These are phyloP conservation scores for Mortierella hygrophila DNA, from an alignment of 192 early-diverging fungal genomes.

Conservation along the genomic window DNA sequence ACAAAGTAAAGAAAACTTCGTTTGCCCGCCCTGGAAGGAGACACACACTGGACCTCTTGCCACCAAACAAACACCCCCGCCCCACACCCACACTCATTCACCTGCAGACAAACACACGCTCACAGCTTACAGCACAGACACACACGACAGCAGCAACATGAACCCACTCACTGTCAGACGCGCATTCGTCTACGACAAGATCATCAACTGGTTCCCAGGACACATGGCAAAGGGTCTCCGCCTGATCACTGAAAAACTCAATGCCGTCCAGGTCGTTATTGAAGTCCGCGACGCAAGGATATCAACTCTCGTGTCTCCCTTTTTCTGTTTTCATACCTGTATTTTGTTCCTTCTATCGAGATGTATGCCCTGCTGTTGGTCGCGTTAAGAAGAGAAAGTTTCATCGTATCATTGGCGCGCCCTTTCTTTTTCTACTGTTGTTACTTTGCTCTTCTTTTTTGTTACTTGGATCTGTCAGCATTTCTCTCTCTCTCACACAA, in stretches of 20 bases:
- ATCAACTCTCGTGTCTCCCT: conserved; percentile 45
- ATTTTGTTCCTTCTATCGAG: not conserved
- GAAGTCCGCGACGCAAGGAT: conserved; percentile 94
- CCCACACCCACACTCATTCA: not conserved
- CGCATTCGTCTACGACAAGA: conserved; percentile 67
- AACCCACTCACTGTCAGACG: conserved; percentile 38
- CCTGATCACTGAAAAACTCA: conserved; percentile 78
- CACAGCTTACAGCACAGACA: not conserved
- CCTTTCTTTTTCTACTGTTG: not conserved
- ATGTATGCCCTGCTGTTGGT: not conserved
- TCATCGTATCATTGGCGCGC: not conserved
- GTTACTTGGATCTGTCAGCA: not conserved
- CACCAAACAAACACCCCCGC: not conserved
- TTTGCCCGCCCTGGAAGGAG: not conserved
- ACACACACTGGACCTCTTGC: not conserved
- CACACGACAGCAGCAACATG: conserved; percentile 13
- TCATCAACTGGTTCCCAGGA: conserved; percentile 90
- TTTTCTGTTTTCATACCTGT: not conserved
- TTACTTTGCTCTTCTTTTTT: not conserved
- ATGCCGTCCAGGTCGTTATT: conserved; percentile 85
- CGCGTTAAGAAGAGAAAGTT: not conserved
- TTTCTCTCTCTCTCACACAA: conserved; percentile 3
- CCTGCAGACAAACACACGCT: not conserved
- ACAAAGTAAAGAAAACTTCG: not conserved
- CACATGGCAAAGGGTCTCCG: conserved; percentile 88